Evolutionary conservation across 192 early-diverging fungal genomes (phyloP).

Genomic region (Rhizophagus clarus): DNA sequence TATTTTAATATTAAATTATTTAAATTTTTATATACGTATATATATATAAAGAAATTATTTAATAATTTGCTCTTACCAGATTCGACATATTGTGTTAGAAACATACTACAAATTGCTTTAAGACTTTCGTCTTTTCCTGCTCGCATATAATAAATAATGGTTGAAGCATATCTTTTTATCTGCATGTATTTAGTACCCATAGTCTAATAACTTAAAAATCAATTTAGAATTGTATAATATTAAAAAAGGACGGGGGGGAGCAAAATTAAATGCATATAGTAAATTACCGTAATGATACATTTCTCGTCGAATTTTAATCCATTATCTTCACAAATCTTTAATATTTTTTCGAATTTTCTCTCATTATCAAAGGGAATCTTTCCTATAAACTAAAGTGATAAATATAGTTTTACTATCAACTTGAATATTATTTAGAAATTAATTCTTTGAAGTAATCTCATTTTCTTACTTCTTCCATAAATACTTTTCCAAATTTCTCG

Average conservation of each 20-base stretch:
- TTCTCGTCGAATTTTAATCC: background rate
- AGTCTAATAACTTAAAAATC: background rate
- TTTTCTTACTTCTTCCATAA: slow-evolving; percentile 17
- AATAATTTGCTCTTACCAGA: background rate
- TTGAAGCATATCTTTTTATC: slow-evolving; percentile 17
- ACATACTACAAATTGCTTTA: slow-evolving; percentile 3
- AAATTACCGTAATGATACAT: background rate
- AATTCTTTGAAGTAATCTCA: background rate
- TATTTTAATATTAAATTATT: background rate
- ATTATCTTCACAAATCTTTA: slow-evolving; percentile 26
- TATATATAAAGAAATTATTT: background rate
- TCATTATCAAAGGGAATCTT: slow-evolving; percentile 25
- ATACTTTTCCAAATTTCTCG: slow-evolving; percentile 5
- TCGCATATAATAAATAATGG: slow-evolving; percentile 14
- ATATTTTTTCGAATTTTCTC: slow-evolving; percentile 13
- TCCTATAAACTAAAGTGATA: slow-evolving; percentile 1
- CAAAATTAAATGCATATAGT: background rate
- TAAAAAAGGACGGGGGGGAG: background rate
- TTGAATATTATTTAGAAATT: background rate
- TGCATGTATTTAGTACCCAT: background rate
- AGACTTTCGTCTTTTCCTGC: slow-evolving; percentile 16
- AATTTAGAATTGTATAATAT: background rate
- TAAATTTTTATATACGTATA: background rate
- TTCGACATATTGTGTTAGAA: slow-evolving; percentile 15
- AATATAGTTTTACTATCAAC: background rate